A percentile compares a stretch with the other conserved stretches of the same genome.
Evolutionary conservation across 2,329 filamentous ascomycete genomes (phyloP).

Genomic region (Pseudohalonectria lignicola): DNA sequence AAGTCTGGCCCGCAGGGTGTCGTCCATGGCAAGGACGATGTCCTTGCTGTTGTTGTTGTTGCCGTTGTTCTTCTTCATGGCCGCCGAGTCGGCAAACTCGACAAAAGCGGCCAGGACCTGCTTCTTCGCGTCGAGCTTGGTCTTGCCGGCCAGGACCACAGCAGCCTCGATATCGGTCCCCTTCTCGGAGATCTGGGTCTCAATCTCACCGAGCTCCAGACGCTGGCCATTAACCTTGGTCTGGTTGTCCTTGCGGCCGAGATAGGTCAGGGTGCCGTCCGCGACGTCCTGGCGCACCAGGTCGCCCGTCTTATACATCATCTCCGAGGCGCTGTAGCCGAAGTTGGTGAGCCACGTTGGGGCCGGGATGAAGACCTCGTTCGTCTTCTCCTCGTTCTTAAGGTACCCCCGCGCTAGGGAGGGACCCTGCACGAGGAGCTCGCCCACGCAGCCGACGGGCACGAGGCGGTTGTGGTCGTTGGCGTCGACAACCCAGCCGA

Average conservation of each 20-base stretch:
- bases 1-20: background rate
- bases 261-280: constrained; percentile 7
- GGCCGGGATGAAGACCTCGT: constrained; percentile 56
- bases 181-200: constrained; percentile 3
- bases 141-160: constrained; percentile 1
- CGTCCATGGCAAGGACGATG: background rate
- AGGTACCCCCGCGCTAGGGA: constrained; percentile 74
- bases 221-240: constrained; percentile 9
- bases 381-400: constrained; percentile 75
- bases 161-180: background rate
- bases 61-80: background rate
- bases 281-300: background rate
- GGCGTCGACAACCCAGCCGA: background rate
- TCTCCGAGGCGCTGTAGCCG: too few relatives aligned
- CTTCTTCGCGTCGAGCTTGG: background rate
- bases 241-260: constrained; percentile 8
- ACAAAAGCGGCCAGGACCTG: constrained; percentile 1
- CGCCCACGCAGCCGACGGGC: constrained; percentile 35
- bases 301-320: constrained; percentile 4
- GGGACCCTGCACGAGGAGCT: constrained; percentile 68
- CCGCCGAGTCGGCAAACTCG: background rate
- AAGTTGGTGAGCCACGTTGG: background rate
- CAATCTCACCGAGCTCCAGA: constrained; percentile 8
- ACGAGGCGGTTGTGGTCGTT: background rate
- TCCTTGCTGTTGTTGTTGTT: too few relatives aligned